Percentiles rank a stretch among this genome's conserved stretches.
Evolutionary conservation across 805 yeast genomes (phyloP).

Genomic region (Cyberlindnera galapagoensis): DNA sequence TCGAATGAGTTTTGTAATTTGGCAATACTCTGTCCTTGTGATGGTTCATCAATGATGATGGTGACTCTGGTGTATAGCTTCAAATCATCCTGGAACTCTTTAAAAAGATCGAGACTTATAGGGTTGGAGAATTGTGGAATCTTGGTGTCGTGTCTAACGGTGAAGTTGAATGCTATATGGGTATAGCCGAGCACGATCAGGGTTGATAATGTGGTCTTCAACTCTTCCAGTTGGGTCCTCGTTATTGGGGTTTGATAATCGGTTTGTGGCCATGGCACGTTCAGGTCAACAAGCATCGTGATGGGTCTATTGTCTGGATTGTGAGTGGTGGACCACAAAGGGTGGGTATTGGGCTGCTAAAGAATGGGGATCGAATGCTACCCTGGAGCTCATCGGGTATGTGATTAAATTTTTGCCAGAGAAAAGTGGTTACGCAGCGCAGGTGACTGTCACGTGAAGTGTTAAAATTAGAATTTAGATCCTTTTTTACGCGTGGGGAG

Average conservation of each 20-base stretch:
- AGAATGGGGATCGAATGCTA: no score
- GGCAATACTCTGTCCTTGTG: constrained; percentile 56
- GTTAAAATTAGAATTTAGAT: no score
- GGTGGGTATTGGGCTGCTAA: no score
- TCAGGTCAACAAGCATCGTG: constrained; percentile 66
- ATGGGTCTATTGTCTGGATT: no score
- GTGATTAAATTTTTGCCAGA: no score
- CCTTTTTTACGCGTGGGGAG: no score
- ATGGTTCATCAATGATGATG: constrained; percentile 66
- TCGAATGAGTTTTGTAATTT: constrained; percentile 52
- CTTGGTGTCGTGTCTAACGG: constrained; percentile 24
- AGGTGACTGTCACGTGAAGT: no score
- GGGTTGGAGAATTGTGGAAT: constrained; percentile 27
- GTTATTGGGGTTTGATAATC: constrained; percentile 39
- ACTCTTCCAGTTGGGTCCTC: constrained; percentile 32
- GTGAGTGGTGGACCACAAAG: no score
- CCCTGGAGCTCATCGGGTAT: no score
- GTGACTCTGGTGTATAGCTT: constrained; percentile 68
- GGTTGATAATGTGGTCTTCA: constrained; percentile 46
- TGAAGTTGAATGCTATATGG: constrained; percentile 69
- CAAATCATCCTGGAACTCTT: constrained; percentile 27
- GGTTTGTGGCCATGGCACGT: constrained; percentile 65
- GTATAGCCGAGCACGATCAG: constrained; percentile 62
- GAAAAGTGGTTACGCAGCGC: no score
- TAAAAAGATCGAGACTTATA: constrained; percentile 29